A percentile compares a stretch with the other conserved stretches of the same genome.
phyloP scores from a whole-genome alignment of 2,329 filamentous ascomycete genomes.

The Aspergillus sp. region DNA sequence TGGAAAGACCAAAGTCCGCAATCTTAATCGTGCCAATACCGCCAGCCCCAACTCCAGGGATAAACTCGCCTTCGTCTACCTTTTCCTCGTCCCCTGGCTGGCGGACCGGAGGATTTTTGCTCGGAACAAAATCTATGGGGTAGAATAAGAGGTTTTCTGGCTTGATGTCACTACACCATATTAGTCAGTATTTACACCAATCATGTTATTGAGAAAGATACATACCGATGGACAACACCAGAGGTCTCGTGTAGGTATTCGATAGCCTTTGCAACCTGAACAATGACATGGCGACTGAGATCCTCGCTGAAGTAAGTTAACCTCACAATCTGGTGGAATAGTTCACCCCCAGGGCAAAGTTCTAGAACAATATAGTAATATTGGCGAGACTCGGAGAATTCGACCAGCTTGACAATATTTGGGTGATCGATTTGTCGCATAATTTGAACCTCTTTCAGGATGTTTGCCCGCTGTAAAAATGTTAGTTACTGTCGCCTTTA shows the following conservation, averaged over 20 bases:
- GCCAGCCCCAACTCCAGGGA: conserved; percentile 73
- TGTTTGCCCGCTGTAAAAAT: conserved; percentile 75
- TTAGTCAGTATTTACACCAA: background rate
- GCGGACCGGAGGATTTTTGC: conserved; percentile 73
- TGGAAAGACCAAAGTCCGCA: conserved; percentile 94
- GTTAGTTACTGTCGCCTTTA: conserved; percentile 19
- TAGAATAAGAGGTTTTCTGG: conserved; percentile 95
- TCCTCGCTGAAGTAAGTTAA: conserved; percentile 98
- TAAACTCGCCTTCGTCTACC: conserved; percentile 90
- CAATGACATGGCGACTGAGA: conserved; percentile 87
- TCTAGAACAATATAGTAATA: conserved; percentile 98
- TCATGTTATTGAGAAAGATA: background rate
- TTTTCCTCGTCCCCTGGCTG: conserved; percentile 94
- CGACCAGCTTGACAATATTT: conserved; percentile 89
- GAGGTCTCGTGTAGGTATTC: conserved; percentile 92
- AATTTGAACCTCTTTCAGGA: conserved; percentile 96
- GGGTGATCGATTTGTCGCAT: conserved; percentile 97
- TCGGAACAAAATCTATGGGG: conserved; percentile 75
- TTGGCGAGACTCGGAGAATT: conserved; percentile 88
- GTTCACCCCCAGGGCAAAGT: conserved; percentile 87
- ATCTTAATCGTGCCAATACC: conserved; percentile 96
- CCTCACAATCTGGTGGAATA: conserved; percentile 97
- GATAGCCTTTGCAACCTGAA: conserved; percentile 89
- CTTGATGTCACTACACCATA: conserved; percentile 61
- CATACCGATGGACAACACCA: conserved; percentile 94